Evolutionary conservation across 495 filamentous ascomycete species (phyloP).

Genomic region (Penicillium lagena): DNA sequence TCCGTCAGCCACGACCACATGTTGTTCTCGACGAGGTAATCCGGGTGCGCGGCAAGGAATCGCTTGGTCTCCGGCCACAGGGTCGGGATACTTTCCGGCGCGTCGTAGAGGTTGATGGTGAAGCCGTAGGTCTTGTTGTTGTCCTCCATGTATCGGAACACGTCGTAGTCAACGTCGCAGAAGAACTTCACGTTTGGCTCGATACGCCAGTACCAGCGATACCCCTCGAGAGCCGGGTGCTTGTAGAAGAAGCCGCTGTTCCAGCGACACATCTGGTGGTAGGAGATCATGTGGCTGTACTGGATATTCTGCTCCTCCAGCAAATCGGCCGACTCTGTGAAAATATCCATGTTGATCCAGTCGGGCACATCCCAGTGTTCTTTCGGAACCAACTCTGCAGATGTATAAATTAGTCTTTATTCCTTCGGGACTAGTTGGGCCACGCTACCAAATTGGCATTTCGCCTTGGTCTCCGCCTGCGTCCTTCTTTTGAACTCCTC

Average conservation of each 20-base stretch:
- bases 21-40: slow-evolving; percentile 75
- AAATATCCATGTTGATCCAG: slow-evolving; percentile 88
- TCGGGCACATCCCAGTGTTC: slow-evolving; percentile 90
- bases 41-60: slow-evolving; percentile 79
- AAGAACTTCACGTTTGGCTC: slow-evolving; percentile 99
- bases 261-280: slow-evolving; percentile 99
- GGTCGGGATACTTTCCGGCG: slow-evolving; percentile 72
- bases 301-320: slow-evolving; percentile 81
- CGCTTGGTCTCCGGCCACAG: slow-evolving; percentile 94
- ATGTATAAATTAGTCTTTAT: slow-evolving; percentile 9
- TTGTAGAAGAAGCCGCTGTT: slow-evolving; percentile 98
- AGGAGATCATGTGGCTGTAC: slow-evolving; percentile 80
- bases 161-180: slow-evolving; percentile 97
- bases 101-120: slow-evolving; percentile 96
- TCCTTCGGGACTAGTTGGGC: neutral
- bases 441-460: slow-evolving; percentile 68
- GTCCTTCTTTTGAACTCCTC: slow-evolving; percentile 87
- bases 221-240: slow-evolving; percentile 76
- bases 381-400: slow-evolving; percentile 72
- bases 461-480: slow-evolving; percentile 71
- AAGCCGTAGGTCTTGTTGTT: slow-evolving; percentile 98
- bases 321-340: slow-evolving; percentile 74
- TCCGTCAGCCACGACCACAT: slow-evolving; percentile 86
- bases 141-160: slow-evolving; percentile 97
- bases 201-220: slow-evolving; percentile 96